These are phyloP conservation scores for Ogataea sp. DNA, from an alignment of 805 yeast genomes.

Conservation along the genomic window DNA sequence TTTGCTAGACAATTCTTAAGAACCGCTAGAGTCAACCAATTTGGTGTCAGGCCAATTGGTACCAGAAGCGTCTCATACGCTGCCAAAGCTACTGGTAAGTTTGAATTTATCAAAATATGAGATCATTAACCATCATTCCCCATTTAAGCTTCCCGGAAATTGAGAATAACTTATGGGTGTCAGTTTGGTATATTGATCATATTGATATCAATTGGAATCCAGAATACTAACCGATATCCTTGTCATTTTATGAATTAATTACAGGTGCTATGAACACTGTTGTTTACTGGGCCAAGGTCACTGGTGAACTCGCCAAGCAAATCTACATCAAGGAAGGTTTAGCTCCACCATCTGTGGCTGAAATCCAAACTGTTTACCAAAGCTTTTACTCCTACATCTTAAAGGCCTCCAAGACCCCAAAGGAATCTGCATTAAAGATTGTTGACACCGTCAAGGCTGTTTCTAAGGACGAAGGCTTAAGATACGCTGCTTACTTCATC, in stretches of 20 bases:
- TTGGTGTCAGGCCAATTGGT: conserved; percentile 21
- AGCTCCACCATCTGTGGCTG: conserved; percentile 78
- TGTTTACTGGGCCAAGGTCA: conserved; percentile 69
- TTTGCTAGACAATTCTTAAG: conserved; percentile 22
- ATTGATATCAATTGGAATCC: too few species aligned
- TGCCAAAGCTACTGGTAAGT: conserved; percentile 29
- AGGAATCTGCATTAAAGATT: conserved; percentile 39
- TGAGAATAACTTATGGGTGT: too few species aligned
- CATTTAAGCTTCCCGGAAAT: neutral
- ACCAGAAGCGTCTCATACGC: conserved; percentile 32
- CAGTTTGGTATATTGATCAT: too few species aligned
- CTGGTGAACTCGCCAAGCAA: conserved; percentile 50
- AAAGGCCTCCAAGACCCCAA: conserved; percentile 49
- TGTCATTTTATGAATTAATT: too few species aligned
- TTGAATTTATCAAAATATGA: conserved; percentile 1
- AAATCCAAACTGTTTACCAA: conserved; percentile 70
- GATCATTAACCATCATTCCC: neutral
- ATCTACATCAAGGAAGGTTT: conserved; percentile 89
- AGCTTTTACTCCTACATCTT: conserved; percentile 38
- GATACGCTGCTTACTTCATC: conserved; percentile 66
- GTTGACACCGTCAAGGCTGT: conserved; percentile 30
- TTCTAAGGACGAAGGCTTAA: conserved; percentile 49
- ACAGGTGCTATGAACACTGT: conserved; percentile 41
- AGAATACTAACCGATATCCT: too few species aligned
- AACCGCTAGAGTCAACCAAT: conserved; percentile 18